phyloP scores from a whole-genome alignment of 306 rosid genomes.

The Phaseolus lunatus region DNA sequence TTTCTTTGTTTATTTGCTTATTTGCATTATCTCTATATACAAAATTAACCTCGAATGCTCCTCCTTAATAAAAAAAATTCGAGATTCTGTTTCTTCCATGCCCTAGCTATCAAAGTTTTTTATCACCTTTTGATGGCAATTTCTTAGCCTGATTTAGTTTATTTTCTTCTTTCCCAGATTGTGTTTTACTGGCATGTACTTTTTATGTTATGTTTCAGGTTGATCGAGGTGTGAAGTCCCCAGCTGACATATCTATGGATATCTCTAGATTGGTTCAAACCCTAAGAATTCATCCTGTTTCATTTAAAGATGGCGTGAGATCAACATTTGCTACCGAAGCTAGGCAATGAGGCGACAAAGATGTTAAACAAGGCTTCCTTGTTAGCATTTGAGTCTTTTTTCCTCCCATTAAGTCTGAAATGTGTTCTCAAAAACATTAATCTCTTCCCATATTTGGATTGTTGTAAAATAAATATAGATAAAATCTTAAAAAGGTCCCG shows the following conservation, averaged over 20 bases:
- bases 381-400: constrained; percentile 23
- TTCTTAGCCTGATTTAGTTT: no score
- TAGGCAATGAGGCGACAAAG: constrained; percentile 11
- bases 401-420: constrained; percentile 18
- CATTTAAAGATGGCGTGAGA: constrained; percentile 76
- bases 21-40: constrained; percentile 8
- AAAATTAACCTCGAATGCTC: background rate
- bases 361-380: background rate
- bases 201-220: constrained; percentile 56
- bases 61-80: constrained; percentile 11
- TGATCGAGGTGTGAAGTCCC: constrained; percentile 89
- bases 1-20: constrained; percentile 39
- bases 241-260: constrained; percentile 94
- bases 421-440: background rate
- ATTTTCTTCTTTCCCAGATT: no score
- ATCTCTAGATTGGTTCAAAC: constrained; percentile 72
- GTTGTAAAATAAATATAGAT: constrained; percentile 33
- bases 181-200: no score
- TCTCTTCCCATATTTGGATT: constrained; percentile 29
- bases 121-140: no score
- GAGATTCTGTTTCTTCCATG: constrained; percentile 5
- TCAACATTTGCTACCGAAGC: constrained; percentile 65
- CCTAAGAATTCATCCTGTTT: constrained; percentile 64
- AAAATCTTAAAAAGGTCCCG: constrained; percentile 21
- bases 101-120: constrained; percentile 10